phyloP scores from a whole-genome alignment of 1,284 basidiomycete species.

The Paramarasmius palmivorus region DNA sequence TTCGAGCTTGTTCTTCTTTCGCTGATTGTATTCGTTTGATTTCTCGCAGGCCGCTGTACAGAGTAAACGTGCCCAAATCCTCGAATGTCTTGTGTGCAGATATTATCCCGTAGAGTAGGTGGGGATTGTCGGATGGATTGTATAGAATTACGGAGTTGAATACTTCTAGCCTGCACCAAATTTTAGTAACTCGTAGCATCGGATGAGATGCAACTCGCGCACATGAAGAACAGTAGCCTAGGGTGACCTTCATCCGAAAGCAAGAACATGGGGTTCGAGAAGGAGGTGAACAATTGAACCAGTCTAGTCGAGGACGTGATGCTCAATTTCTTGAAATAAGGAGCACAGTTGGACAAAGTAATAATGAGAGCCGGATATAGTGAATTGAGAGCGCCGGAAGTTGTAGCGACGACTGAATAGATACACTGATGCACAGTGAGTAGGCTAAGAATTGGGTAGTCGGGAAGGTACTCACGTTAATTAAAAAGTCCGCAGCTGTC shows the following conservation, averaged over 20 bases:
- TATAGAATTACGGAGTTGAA: conserved; percentile 85
- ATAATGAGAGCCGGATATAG: conserved; percentile 93
- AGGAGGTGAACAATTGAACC: conserved; percentile 86
- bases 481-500: conserved; percentile 83
- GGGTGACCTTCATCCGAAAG: conserved; percentile 94
- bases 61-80: conserved; percentile 85
- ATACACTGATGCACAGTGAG: conserved; percentile 59
- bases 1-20: conserved; percentile 64
- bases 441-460: conserved; percentile 4
- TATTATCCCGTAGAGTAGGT: conserved; percentile 85
- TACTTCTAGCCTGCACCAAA: conserved; percentile 71
- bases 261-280: conserved; percentile 87
- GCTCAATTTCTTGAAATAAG: conserved; percentile 81
- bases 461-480: conserved; percentile 62
- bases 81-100: conserved; percentile 83
- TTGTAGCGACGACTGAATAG: conserved; percentile 87
- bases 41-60: conserved; percentile 81
- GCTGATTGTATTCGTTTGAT: conserved; percentile 73
- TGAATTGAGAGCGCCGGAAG: conserved; percentile 77
- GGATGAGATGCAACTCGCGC: conserved; percentile 19
- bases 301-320: conserved; percentile 83
- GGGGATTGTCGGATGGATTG: conserved; percentile 77
- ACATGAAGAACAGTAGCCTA: conserved; percentile 88
- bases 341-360: conserved; percentile 84
- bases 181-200: conserved; percentile 1